phyloP scores from a whole-genome alignment of 2,329 filamentous ascomycete species.

The Epichloe festucae region DNA sequence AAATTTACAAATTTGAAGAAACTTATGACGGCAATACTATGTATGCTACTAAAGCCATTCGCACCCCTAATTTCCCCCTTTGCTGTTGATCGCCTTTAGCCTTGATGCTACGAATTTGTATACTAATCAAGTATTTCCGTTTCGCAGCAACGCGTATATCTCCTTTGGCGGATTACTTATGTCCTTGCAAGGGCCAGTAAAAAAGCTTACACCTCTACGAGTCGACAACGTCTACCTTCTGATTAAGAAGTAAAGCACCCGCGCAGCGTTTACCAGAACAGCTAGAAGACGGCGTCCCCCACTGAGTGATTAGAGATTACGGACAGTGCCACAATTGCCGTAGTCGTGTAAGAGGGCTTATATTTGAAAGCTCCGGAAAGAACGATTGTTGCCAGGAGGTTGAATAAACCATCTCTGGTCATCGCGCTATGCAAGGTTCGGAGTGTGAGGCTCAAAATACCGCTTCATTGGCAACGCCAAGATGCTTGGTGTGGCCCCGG shows the following conservation, averaged over 20 bases:
- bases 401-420: background rate
- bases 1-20: constrained; percentile 82
- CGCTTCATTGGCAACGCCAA: constrained; percentile 10
- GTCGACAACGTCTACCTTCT: constrained; percentile 92
- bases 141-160: constrained; percentile 71
- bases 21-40: constrained; percentile 67
- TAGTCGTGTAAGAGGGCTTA: background rate
- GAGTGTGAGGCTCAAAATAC: background rate
- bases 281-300: background rate
- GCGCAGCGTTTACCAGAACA: background rate
- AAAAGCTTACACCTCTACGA: constrained; percentile 79
- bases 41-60: constrained; percentile 30
- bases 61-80: background rate
- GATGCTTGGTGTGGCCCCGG: constrained; percentile 47
- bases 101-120: background rate
- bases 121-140: constrained; percentile 1
- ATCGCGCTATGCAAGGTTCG: background rate
- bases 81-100: background rate
- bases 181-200: constrained; percentile 85
- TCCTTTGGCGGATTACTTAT: constrained; percentile 89
- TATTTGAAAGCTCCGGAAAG: background rate
- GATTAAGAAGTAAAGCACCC: constrained; percentile 55
- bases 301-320: background rate
- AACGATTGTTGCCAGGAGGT: background rate
- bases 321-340: background rate